phyloP scores from a whole-genome alignment of 2,329 filamentous ascomycete genomes.

The Periconia sp. region DNA sequence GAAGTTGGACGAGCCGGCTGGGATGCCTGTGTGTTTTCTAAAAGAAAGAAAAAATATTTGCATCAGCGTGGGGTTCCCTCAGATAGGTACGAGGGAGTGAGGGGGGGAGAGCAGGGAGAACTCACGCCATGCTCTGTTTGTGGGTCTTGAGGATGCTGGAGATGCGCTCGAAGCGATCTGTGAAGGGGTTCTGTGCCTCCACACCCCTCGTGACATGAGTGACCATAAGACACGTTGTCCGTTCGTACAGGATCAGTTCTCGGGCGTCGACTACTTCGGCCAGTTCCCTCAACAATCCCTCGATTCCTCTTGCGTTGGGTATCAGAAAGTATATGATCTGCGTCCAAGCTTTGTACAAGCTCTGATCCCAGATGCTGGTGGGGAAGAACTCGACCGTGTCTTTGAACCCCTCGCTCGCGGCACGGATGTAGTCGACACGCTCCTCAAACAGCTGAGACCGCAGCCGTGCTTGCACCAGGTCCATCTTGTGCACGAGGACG shows the following conservation, averaged over 20 bases:
- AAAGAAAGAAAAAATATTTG: neutral
- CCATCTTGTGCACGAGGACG: constrained; percentile 98
- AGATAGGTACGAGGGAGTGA: neutral
- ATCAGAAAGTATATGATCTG: constrained; percentile 97
- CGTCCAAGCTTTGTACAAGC: constrained; percentile 96
- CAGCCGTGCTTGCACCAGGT: constrained; percentile 79
- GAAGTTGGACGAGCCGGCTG: constrained; percentile 80
- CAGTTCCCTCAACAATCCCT: constrained; percentile 79
- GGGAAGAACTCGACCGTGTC: constrained; percentile 76
- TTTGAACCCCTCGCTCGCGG: constrained; percentile 71
- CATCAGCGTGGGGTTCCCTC: too few species aligned
- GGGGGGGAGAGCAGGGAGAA: constrained; percentile 38
- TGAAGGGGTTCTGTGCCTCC: constrained; percentile 80
- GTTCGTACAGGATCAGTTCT: constrained; percentile 91
- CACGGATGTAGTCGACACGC: constrained; percentile 73
- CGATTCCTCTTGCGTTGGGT: constrained; percentile 88
- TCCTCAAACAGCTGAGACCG: constrained; percentile 84
- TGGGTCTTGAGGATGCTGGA: constrained; percentile 98
- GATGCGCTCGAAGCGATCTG: constrained; percentile 90
- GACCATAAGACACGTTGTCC: constrained; percentile 95
- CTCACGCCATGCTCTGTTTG: constrained; percentile 71
- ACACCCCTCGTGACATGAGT: constrained; percentile 80
- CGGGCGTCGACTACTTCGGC: constrained; percentile 87
- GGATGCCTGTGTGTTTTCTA: constrained; percentile 74
- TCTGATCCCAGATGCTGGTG: constrained; percentile 98